phyloP scores from a whole-genome alignment of 768 basidiomycete genomes.

The Tylopilus plumbeoviolaceoides region DNA sequence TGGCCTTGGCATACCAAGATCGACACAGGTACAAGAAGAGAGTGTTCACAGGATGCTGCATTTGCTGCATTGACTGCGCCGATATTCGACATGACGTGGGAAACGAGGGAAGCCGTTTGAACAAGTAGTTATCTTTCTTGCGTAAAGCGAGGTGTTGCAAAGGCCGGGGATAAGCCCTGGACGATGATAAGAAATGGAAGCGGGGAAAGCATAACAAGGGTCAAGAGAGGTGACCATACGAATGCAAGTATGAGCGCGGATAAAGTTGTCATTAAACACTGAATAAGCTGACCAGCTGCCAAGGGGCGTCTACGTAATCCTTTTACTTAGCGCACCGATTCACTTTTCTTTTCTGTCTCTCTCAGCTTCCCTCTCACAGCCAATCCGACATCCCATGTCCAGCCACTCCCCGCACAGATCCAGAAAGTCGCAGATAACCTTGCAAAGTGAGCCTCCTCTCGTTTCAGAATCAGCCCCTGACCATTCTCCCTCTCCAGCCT shows the following conservation, averaged over 20 bases:
- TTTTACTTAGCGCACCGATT: too few species aligned
- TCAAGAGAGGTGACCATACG: slow-evolving; percentile 71
- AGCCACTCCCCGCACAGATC: too few species aligned
- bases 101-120: slow-evolving; percentile 72
- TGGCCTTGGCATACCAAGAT: too few species aligned
- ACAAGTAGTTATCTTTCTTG: slow-evolving; percentile 64
- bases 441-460: too few species aligned
- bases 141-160: slow-evolving; percentile 64
- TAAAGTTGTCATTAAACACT: slow-evolving; percentile 75
- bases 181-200: slow-evolving; percentile 81
- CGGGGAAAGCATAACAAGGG: slow-evolving; percentile 87
- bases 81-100: slow-evolving; percentile 73
- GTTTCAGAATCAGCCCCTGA: too few species aligned
- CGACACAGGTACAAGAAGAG: slow-evolving; percentile 45
- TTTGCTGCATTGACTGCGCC: slow-evolving; percentile 93
- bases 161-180: slow-evolving; percentile 67
- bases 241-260: slow-evolving; percentile 83
- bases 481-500: too few species aligned
- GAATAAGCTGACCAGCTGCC: slow-evolving; percentile 71
- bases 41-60: slow-evolving; percentile 55
- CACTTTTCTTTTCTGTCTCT: too few species aligned
- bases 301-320: slow-evolving; percentile 86
- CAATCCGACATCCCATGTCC: too few species aligned
- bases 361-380: too few species aligned
- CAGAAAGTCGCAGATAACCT: too few species aligned